Conservation (phyloP, 148 eudicot genomes). For the Rhododendron molle region DNA sequence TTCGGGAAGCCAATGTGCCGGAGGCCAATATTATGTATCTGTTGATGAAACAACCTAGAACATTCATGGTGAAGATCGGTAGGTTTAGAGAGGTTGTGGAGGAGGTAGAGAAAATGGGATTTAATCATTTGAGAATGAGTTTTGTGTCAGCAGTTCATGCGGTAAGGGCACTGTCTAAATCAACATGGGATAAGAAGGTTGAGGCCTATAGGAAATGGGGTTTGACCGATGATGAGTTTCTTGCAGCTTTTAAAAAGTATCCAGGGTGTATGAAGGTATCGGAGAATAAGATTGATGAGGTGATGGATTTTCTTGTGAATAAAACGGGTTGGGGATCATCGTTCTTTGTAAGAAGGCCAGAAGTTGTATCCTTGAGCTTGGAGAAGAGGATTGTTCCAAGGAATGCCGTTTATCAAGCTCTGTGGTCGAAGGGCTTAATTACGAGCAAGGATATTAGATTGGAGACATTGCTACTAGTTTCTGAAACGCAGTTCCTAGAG, state of each 20-base stretch:
- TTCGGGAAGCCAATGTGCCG: not conserved
- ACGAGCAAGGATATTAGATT: not conserved
- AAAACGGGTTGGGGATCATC: not conserved
- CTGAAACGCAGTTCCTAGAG: not conserved
- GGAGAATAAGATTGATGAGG: not conserved
- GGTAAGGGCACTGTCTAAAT: not conserved
- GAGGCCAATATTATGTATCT: not conserved
- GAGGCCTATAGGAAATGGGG: conserved; percentile 25
- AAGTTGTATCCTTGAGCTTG: not conserved
- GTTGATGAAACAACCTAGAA: not conserved
- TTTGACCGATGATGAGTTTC: conserved; percentile 19
- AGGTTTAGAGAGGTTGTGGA: conserved; percentile 9
- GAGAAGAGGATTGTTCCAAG: not conserved
- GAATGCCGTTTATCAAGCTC: not conserved
- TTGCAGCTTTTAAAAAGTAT: conserved; percentile 8
- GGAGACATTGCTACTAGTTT: not conserved
- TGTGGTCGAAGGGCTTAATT: not conserved
- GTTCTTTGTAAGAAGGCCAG: not conserved
- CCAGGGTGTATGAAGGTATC: conserved; percentile 13
- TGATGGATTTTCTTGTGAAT: not conserved
- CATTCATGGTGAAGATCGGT: not conserved
- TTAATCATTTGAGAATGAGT: not conserved
- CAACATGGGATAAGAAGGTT: conserved; percentile 13
- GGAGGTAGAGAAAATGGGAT: conserved; percentile 16
- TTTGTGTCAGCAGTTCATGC: conserved; percentile 12